phyloP scores from a whole-genome alignment of 179 eudicot genomes.

The Spinacia oleracea region DNA sequence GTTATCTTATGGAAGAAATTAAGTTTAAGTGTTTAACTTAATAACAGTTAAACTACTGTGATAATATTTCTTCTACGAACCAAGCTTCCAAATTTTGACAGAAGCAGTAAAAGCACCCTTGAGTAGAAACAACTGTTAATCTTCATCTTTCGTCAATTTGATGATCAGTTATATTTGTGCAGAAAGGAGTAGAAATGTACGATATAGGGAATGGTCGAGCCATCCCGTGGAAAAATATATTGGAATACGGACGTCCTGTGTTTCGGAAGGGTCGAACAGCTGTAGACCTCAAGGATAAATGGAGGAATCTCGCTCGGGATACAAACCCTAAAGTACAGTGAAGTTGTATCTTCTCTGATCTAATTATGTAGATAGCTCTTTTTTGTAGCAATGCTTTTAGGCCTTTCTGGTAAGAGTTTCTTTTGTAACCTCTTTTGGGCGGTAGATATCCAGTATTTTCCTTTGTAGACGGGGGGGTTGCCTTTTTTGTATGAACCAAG shows the following conservation, averaged over 20 bases:
- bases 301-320: slow-evolving; percentile 50
- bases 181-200: slow-evolving; percentile 53
- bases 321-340: slow-evolving; percentile 18
- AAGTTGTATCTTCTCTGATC: not conserved
- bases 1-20: not conserved
- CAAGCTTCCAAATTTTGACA: not conserved
- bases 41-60: not conserved
- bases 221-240: slow-evolving; percentile 57
- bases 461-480: not conserved
- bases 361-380: slow-evolving; percentile 4
- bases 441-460: not conserved
- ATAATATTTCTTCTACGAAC: not conserved
- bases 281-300: slow-evolving; percentile 69
- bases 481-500: not conserved
- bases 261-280: slow-evolving; percentile 54
- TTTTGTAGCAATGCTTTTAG: not conserved
- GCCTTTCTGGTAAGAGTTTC: not conserved
- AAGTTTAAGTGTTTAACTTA: too few relatives aligned
- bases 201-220: slow-evolving; percentile 24
- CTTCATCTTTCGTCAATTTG: not conserved
- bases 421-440: not conserved
- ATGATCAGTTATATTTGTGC: slow-evolving; percentile 14
- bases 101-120: not conserved
- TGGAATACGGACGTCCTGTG: slow-evolving; percentile 55
- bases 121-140: not conserved